Conservation (phyloP, 495 filamentous ascomycete species). For the Talaromyces proteolyticus region DNA sequence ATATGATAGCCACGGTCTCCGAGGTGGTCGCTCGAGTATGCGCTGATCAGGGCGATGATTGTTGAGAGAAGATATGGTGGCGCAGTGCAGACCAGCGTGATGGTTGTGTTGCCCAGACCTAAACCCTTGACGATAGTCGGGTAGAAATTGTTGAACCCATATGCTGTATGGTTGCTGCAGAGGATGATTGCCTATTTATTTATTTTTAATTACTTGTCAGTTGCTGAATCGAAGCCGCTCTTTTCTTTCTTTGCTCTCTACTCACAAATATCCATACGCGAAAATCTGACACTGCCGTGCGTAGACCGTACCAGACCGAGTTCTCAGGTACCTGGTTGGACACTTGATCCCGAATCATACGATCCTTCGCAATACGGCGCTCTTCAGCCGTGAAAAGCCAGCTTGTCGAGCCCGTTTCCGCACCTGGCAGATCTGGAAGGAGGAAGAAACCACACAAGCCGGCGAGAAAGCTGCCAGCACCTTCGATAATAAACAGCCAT, state of each 20-base stretch:
- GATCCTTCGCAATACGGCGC: background rate
- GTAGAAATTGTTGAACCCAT: conserved; percentile 47
- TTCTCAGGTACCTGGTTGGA: background rate
- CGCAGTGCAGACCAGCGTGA: conserved; percentile 46
- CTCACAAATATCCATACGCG: conserved; percentile 28
- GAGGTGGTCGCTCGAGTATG: conserved; percentile 31
- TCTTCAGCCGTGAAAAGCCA: background rate
- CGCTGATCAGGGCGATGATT: conserved; percentile 35
- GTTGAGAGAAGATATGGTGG: conserved; percentile 45
- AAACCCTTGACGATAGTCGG: conserved; percentile 48
- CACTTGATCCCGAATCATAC: background rate
- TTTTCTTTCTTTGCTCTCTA: background rate
- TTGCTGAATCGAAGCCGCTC: background rate
- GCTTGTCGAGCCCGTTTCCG: conserved; percentile 46
- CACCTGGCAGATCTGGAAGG: conserved; percentile 58
- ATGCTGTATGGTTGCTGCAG: conserved; percentile 16
- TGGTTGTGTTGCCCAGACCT: conserved; percentile 37
- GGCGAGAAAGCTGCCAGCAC: conserved; percentile 57
- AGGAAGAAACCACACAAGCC: conserved; percentile 64
- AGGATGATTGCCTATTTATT: conserved; percentile 16
- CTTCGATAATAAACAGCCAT: conserved; percentile 64
- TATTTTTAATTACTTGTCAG: background rate
- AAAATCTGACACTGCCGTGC: conserved; percentile 27
- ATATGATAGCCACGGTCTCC: conserved; percentile 48
- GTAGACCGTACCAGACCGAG: conserved; percentile 23